Conservation (phyloP, 1,139 yeast genomes). For the Blastobotrys niveus region DNA sequence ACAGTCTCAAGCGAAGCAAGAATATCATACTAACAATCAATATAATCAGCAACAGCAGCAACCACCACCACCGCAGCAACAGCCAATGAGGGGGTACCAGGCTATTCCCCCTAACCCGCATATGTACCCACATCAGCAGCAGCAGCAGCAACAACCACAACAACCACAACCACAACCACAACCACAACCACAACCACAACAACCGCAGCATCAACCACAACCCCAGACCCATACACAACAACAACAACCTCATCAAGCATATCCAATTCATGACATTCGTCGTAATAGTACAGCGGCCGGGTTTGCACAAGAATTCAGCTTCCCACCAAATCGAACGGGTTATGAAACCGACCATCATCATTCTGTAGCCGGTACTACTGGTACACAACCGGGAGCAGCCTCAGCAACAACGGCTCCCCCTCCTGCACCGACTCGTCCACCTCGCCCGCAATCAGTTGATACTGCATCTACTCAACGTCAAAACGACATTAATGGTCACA, state of each 20-base stretch:
- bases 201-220: slow-evolving; percentile 3
- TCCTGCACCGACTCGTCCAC: slow-evolving; percentile 14
- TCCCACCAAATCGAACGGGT: no score
- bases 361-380: no score
- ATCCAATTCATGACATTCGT: slow-evolving; percentile 14
- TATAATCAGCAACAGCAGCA: not conserved
- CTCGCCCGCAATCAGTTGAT: slow-evolving; percentile 22
- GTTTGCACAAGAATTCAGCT: not conserved
- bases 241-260: not conserved
- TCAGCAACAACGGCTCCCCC: slow-evolving; percentile 14
- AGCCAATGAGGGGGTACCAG: not conserved
- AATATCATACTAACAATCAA: not conserved
- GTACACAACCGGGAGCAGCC: no score
- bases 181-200: slow-evolving; percentile 1
- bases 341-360: no score
- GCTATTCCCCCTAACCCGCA: not conserved
- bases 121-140: slow-evolving; percentile 10
- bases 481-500: slow-evolving; percentile 6
- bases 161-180: slow-evolving; percentile 2
- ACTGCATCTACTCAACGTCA: slow-evolving; percentile 7
- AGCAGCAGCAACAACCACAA: slow-evolving; percentile 20
- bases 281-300: slow-evolving; percentile 3
- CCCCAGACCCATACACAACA: slow-evolving; percentile 1
- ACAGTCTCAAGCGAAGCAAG: not conserved
- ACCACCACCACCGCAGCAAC: not conserved